Percentiles rank a stretch among this genome's conserved stretches.
These are phyloP conservation scores for Xylaria sp. DNA, from an alignment of 2,329 filamentous ascomycete genomes.

Conservation along the genomic window DNA sequence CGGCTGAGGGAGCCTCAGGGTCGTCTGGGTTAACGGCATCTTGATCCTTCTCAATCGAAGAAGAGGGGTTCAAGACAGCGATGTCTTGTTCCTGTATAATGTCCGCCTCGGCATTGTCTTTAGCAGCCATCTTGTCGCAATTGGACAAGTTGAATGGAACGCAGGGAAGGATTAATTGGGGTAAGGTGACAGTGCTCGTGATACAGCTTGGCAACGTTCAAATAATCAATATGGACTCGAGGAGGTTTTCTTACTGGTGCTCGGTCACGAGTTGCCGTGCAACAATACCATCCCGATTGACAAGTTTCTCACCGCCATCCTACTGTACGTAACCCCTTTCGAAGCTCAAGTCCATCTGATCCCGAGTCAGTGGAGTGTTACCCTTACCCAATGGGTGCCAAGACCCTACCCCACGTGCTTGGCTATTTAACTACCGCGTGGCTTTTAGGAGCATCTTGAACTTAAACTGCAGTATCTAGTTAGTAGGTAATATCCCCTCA, in stretches of 20 bases:
- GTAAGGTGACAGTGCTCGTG: background rate
- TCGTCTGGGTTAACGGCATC: slow-evolving; percentile 19
- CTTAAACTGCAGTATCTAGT: too few relatives aligned
- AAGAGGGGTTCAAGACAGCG: background rate
- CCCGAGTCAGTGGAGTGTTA: background rate
- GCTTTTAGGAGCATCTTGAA: too few relatives aligned
- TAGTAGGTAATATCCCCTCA: too few relatives aligned
- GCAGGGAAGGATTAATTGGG: background rate
- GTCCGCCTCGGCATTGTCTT: slow-evolving; percentile 18
- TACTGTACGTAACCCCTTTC: background rate
- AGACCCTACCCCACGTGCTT: slow-evolving; percentile 19
- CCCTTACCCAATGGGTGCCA: slow-evolving; percentile 18
- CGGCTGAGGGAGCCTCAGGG: slow-evolving; percentile 14
- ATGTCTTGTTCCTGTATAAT: slow-evolving; percentile 1
- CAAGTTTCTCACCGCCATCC: background rate
- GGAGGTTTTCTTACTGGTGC: background rate
- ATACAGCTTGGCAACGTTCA: background rate
- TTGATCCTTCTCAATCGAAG: slow-evolving; percentile 16
- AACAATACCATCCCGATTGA: background rate
- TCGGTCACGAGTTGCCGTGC: background rate
- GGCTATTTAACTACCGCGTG: background rate
- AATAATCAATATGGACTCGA: background rate
- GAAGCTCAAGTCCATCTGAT: background rate
- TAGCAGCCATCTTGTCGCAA: slow-evolving; percentile 16
- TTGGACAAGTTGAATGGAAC: background rate